phyloP scores from a whole-genome alignment of 2,329 filamentous ascomycete genomes.

The Epichloe gansuensis region DNA sequence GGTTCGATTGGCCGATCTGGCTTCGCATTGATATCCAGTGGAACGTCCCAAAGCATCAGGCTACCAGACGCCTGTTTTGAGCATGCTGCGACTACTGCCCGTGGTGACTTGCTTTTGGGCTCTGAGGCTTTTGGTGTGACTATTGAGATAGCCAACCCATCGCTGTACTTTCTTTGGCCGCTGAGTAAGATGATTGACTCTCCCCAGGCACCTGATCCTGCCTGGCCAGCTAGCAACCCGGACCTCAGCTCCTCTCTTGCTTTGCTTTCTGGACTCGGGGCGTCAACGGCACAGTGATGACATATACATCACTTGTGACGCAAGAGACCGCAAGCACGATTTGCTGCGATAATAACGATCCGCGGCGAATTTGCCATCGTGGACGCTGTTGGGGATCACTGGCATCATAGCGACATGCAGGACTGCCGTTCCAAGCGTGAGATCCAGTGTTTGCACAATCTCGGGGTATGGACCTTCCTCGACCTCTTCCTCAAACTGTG shows the following conservation, averaged over 20 bases:
- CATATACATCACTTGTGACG: slow-evolving; percentile 41
- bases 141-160: slow-evolving; percentile 44
- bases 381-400: slow-evolving; percentile 33
- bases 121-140: slow-evolving; percentile 31
- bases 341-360: slow-evolving; percentile 39
- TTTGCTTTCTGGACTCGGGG: slow-evolving; percentile 51
- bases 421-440: slow-evolving; percentile 45
- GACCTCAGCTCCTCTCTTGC: slow-evolving; percentile 38
- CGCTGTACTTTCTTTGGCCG: slow-evolving; percentile 40
- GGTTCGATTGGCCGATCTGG: slow-evolving; percentile 26
- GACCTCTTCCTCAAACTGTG: slow-evolving; percentile 43
- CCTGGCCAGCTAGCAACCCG: slow-evolving; percentile 38
- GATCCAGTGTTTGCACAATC: slow-evolving; percentile 47
- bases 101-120: slow-evolving; percentile 21
- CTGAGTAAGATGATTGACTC: slow-evolving; percentile 43
- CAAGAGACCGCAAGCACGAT: slow-evolving; percentile 52
- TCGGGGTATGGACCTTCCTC: slow-evolving; percentile 40
- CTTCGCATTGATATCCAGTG: slow-evolving; percentile 29
- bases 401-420: slow-evolving; percentile 45
- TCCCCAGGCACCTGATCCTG: slow-evolving; percentile 51
- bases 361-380: slow-evolving; percentile 35
- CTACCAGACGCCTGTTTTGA: slow-evolving; percentile 47
- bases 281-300: slow-evolving; percentile 47
- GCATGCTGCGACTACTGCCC: slow-evolving; percentile 47
- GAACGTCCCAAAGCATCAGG: slow-evolving; percentile 46